A percentile compares a stretch with the other conserved stretches of the same genome.
These are phyloP conservation scores for Mortierella sp. DNA, from an alignment of 371 early-diverging fungal species.

Conservation along the genomic window DNA sequence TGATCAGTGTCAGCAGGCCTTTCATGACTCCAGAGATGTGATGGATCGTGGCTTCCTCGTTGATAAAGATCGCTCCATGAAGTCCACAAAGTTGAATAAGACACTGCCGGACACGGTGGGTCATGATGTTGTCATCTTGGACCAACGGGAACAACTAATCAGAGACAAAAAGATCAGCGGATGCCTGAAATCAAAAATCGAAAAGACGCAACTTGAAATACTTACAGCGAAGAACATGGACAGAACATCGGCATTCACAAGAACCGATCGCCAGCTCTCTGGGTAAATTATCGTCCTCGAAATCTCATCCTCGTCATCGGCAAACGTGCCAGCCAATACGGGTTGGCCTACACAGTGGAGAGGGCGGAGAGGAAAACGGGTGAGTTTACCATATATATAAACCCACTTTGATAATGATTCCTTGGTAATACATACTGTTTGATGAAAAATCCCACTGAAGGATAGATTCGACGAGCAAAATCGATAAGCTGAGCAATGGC, in stretches of 20 bases:
- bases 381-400: not conserved
- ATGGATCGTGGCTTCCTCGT: conserved; percentile 56
- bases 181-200: not conserved
- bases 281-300: conserved; percentile 64
- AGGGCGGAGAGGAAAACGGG: not conserved
- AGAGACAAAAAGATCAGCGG: not conserved
- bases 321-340: conserved; percentile 54
- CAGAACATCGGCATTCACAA: conserved; percentile 67
- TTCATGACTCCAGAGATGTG: conserved; percentile 69
- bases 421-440: conserved; percentile 49
- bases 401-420: not conserved
- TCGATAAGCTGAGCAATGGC: conserved; percentile 51
- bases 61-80: conserved; percentile 72
- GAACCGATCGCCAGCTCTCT: conserved; percentile 59
- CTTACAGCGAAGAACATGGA: conserved; percentile 70
- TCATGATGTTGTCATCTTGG: conserved; percentile 63
- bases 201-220: not conserved
- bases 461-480: conserved; percentile 69
- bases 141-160: conserved; percentile 58
- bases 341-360: conserved; percentile 27
- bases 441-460: conserved; percentile 80
- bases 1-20: conserved; percentile 68
- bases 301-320: conserved; percentile 65
- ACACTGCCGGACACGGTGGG: conserved; percentile 74
- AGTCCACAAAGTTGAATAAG: conserved; percentile 80